Evolutionary conservation across 2,329 filamentous ascomycete genomes (phyloP).

Genomic region (Dactylella cylindrospora): DNA sequence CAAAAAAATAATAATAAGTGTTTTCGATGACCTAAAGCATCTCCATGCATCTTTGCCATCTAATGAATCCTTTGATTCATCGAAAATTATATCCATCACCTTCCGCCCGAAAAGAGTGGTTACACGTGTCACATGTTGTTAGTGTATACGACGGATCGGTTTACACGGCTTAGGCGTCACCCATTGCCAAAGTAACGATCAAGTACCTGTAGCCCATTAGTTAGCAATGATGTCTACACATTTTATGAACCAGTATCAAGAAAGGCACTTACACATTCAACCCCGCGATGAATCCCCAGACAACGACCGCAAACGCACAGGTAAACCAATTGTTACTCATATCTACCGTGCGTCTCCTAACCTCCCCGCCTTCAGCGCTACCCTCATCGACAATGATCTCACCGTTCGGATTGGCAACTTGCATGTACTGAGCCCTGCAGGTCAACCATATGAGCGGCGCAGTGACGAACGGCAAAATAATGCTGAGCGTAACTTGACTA

Average conservation of each 20-base stretch:
- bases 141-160: not conserved
- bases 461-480: constrained; percentile 78
- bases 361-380: constrained; percentile 47
- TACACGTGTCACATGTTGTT: too few species aligned
- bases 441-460: constrained; percentile 86
- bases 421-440: constrained; percentile 77
- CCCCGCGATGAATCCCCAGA: constrained; percentile 73
- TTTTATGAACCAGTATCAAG: constrained; percentile 8
- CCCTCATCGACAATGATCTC: constrained; percentile 48
- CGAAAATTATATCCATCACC: too few species aligned
- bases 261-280: constrained; percentile 62
- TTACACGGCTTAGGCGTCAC: constrained; percentile 6
- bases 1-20: too few species aligned
- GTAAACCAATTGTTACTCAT: constrained; percentile 75
- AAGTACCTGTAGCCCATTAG: constrained; percentile 10
- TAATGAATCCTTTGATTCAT: too few species aligned
- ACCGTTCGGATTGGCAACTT: constrained; percentile 55
- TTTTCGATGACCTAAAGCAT: too few species aligned
- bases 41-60: too few species aligned
- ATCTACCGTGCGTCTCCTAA: constrained; percentile 53
- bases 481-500: constrained; percentile 74
- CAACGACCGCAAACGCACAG: constrained; percentile 60
- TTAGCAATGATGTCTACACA: constrained; percentile 28
- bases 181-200: constrained; percentile 37
- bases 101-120: too few species aligned